These are phyloP conservation scores for Colletotrichum paranaense DNA, from an alignment of 2,329 filamentous ascomycete species.

Conservation along the genomic window DNA sequence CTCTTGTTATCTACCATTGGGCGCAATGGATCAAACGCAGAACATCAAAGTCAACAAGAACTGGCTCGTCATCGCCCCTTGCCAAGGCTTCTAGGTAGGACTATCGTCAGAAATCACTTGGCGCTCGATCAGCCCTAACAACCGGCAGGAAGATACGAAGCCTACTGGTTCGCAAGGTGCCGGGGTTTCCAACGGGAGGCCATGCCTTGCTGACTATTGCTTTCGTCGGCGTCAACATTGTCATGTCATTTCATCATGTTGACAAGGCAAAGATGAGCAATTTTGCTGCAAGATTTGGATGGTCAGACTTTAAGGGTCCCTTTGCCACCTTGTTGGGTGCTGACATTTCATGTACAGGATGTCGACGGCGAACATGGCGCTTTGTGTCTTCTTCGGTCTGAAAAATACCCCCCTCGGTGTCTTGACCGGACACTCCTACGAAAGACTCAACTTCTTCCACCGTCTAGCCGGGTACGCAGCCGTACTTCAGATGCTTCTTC, in stretches of 20 bases:
- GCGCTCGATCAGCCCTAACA: neutral
- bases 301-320: constrained; percentile 52
- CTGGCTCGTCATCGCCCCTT: neutral
- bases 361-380: neutral
- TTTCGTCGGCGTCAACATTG: constrained; percentile 48
- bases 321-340: neutral
- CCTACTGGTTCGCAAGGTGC: neutral
- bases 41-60: neutral
- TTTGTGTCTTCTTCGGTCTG: constrained; percentile 54
- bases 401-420: constrained; percentile 66
- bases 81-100: neutral
- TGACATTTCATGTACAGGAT: neutral
- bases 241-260: constrained; percentile 46
- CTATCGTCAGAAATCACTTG: neutral
- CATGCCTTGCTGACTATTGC: constrained; percentile 43
- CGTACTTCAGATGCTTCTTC: neutral
- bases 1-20: neutral
- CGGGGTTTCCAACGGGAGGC: constrained; percentile 35
- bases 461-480: constrained; percentile 52
- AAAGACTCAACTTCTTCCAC: constrained; percentile 68
- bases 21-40: neutral
- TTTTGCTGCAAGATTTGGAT: constrained; percentile 49
- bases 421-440: constrained; percentile 65
- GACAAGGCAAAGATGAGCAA: constrained; percentile 45
- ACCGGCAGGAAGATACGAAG: neutral